Evolutionary conservation across 2,329 filamentous ascomycete species (phyloP).

Genomic region (Cladosporium sp.): DNA sequence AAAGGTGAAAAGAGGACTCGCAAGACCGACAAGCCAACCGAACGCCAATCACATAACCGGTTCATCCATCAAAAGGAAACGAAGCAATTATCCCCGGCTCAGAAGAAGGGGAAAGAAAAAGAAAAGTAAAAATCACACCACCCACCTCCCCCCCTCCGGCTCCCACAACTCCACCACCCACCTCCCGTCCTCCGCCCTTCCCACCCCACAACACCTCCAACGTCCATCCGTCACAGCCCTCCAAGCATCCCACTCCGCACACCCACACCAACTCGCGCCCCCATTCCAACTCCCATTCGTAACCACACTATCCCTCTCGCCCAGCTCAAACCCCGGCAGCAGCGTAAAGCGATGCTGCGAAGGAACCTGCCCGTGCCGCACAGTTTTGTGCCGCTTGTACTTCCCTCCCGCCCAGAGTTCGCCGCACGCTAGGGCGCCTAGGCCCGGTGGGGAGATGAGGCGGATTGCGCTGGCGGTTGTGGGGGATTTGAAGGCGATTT

Average conservation of each 20-base stretch:
- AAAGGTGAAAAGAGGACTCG: no score
- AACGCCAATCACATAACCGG: no score
- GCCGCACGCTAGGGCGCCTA: constrained; percentile 15
- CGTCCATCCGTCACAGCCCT: constrained; percentile 10
- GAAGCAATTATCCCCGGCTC: no score
- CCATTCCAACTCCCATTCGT: neutral
- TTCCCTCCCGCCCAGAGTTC: constrained; percentile 18
- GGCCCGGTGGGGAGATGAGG: constrained; percentile 15
- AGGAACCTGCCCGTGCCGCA: neutral
- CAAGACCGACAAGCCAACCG: no score
- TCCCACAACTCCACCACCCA: constrained; percentile 18
- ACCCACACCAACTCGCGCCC: neutral
- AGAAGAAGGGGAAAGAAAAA: no score
- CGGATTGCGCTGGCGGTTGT: neutral
- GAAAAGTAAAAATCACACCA: neutral
- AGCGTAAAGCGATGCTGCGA: neutral
- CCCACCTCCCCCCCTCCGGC: neutral
- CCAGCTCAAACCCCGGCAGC: neutral
- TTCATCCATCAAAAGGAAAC: no score
- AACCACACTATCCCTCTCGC: neutral
- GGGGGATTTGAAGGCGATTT: neutral
- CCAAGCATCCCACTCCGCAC: constrained; percentile 9
- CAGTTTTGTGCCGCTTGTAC: constrained; percentile 14
- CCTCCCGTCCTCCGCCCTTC: constrained; percentile 14
- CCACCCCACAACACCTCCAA: constrained; percentile 15